These are phyloP conservation scores for Colletotrichum australisinense DNA, from an alignment of 2,329 filamentous ascomycete genomes.

Conservation along the genomic window DNA sequence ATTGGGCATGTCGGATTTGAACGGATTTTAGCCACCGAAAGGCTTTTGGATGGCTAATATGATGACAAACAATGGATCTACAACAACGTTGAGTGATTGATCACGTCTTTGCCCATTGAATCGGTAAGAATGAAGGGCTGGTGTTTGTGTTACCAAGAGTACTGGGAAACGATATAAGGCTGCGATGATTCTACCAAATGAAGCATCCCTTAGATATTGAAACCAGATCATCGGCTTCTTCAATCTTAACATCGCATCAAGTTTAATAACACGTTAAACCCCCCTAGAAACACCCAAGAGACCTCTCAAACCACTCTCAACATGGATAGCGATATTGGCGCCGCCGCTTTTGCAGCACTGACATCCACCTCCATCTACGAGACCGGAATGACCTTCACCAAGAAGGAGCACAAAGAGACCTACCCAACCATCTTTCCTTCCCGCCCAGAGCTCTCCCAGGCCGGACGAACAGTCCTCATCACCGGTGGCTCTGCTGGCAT, in stretches of 20 bases:
- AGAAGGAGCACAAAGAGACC: constrained; percentile 45
- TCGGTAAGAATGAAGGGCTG: neutral
- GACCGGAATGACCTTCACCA: constrained; percentile 38
- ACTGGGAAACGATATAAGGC: neutral
- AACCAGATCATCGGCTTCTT: neutral
- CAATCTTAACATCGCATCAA: neutral
- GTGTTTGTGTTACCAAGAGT: neutral
- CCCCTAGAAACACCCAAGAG: neutral
- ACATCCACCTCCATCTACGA: constrained; percentile 48
- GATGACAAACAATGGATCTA: neutral
- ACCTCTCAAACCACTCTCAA: neutral
- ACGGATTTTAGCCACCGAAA: neutral
- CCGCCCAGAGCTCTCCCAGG: constrained; percentile 51
- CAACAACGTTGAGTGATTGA: neutral
- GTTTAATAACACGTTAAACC: neutral
- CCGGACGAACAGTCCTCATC: constrained; percentile 68
- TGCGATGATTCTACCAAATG: too few relatives aligned
- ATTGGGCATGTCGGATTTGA: neutral
- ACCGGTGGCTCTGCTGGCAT: constrained; percentile 76
- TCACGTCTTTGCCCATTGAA: neutral
- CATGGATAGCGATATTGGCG: constrained; percentile 12
- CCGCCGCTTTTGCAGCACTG: neutral
- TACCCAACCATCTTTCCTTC: constrained; percentile 52
- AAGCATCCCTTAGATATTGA: neutral
- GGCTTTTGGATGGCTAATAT: neutral